Base-by-base conservation (phyloP, 371 early-diverging fungal genomes). In the Circinella minor region DNA sequence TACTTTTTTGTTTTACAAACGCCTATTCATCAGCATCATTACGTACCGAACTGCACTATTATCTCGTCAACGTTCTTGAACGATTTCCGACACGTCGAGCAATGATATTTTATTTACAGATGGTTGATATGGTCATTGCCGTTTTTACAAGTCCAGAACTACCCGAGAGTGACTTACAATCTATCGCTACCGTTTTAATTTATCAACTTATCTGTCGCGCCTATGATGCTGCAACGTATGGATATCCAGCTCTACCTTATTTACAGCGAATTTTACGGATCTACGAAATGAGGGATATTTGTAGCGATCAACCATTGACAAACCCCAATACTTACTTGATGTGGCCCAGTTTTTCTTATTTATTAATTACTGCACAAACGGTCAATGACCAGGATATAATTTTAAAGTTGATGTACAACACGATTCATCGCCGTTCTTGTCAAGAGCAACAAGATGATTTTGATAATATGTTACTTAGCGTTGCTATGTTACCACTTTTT, bases 401-500 rank as follows among this genome's bases (percentile, higher is more conserved):
- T 11, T 57, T 86, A 14, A 62, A 69, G 1, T 60, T 81, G 65
- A 78, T 87, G 79, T 60, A 72, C 15, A 46, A 67, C 7, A 8
- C 48, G 46, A 8, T 20, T 57, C 13, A 15, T 63, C 43, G 61
- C 27, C 37, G 36, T 54, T n/a, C 14, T 8, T 9, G 11, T 11
- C 47, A 47, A 15, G 11, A 47, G 14, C 3, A 51, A 51, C 10
- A 47, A 61, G 8, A 17, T 54, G 10, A 68, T 71, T 1, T 48
- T 64, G 17, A 11, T 37, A 49, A 49, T 4, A 34, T 48, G 39
- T 4, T 39, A 55, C 17, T 66, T 43, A 3, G 9, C 51, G 55
- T 86, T 39, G 86, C 86, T 7, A 81, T 86, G 36, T 63, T 89
- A 13, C 88, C 89, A 1, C 72, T 87, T 9, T 84, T 87, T 59